phyloP scores from a whole-genome alignment of 2,329 filamentous ascomycete genomes.

The Davidsoniella eucalypti region DNA sequence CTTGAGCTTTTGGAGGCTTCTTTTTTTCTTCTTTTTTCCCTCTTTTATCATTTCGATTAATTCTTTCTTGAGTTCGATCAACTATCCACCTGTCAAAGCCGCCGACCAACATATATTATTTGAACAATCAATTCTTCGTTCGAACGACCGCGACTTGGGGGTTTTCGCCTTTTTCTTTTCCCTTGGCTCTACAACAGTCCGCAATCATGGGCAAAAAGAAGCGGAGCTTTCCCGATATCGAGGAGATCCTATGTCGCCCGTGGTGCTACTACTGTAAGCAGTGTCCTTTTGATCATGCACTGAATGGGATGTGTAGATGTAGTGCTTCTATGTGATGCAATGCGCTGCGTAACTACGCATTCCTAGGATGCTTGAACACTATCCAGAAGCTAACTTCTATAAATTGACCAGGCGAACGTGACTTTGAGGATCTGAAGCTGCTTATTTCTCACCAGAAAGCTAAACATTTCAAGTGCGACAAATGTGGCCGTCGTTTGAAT shows the following conservation, averaged over 20 bases:
- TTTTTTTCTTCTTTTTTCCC: no score
- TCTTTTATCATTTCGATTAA: no score
- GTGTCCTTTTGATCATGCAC: not conserved
- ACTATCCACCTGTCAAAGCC: no score
- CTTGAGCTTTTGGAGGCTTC: no score
- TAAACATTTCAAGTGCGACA: constrained; percentile 97
- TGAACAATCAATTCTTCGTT: no score
- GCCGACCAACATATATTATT: no score
- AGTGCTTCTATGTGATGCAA: no score
- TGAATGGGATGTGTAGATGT: not conserved
- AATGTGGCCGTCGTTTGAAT: constrained; percentile 74
- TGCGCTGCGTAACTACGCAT: not conserved
- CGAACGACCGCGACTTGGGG: no score
- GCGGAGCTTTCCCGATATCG: constrained; percentile 67
- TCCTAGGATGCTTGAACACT: no score
- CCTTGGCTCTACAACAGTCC: no score
- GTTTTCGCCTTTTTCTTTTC: no score
- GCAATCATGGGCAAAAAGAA: constrained; percentile 69
- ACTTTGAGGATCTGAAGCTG: constrained; percentile 94
- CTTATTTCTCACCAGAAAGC: constrained; percentile 95
- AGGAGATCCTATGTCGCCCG: constrained; percentile 72
- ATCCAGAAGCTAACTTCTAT: not conserved
- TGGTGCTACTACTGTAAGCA: constrained; percentile 92
- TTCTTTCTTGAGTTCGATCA: no score
- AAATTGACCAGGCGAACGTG: constrained; percentile 51